Base-by-base conservation (phyloP, 73 alveolate genomes). In the Loxodes magnus region DNA sequence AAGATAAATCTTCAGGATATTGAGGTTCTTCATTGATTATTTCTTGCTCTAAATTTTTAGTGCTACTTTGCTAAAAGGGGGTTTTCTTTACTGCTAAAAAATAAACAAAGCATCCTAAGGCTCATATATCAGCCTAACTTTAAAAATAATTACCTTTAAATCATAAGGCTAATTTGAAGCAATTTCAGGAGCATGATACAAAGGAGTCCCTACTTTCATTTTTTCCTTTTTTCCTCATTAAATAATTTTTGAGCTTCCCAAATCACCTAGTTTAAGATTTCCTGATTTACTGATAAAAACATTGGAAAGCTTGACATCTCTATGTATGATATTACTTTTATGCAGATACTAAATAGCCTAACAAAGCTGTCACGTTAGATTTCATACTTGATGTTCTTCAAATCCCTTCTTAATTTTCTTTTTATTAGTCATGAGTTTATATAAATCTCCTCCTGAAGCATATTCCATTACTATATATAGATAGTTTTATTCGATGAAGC, bases 81-180 rank as follows among this genome's bases (percentile, higher is more conserved):
- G 96, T 95, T 21, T 90, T 92, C 2, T 88, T 71, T 27, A 79
- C 52, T n/a, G 95, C 87, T 55, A 94, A 66, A 51, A n/a, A n/a
- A 64, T 71, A 71, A 35, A 71, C 58, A 7, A 65, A 27, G 12
- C 69, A 61, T 6, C 86, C 86, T 33, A 71, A 43, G 16, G 73
- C 51, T 79, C 86, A 71, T 28, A 71, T 53, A 54, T 71, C 86
- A 51, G 81, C 73, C 28, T 20, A 44, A 54, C 51, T 48, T 49
- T 66, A 70, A 66, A 56, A 66, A 21, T 70, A 71, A n/a, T n/a
- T n/a, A n/a, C n/a, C n/a, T n/a, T n/a, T n/a, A n/a, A n/a, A 29
- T 71, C 77, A 71, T 71, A 71, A 35, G 60, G 73, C 35, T 71
- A 36, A 3, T 44, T 60, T 27, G 54, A 35, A 24, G 60, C 55